phyloP scores from a whole-genome alignment of 1,284 basidiomycete species.

The Puccinia horiana region DNA sequence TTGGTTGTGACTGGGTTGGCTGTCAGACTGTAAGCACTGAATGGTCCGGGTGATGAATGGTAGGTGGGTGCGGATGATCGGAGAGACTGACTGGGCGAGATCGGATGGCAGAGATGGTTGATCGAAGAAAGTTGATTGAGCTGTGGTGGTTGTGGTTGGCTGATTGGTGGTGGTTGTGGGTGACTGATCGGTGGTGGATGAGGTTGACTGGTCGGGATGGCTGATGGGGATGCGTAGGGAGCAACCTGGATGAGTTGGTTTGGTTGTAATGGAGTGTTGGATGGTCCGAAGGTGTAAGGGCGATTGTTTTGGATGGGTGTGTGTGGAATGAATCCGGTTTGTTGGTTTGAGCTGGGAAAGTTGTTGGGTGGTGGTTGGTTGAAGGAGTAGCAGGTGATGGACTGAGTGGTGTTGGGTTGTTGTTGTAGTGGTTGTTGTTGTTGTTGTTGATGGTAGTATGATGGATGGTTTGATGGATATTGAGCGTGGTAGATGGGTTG shows the following conservation, averaged over 20 bases:
- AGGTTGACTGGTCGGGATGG: neutral
- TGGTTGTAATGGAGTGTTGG: constrained; percentile 26
- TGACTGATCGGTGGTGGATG: neutral
- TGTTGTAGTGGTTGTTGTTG: constrained; percentile 5
- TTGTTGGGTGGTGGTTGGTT: constrained; percentile 44
- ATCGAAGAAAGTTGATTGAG: constrained; percentile 5
- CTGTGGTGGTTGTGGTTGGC: constrained; percentile 50
- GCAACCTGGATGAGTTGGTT: neutral
- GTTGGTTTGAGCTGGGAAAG: constrained; percentile 21
- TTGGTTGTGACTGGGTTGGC: constrained; percentile 25
- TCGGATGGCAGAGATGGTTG: constrained; percentile 31
- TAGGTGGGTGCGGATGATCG: constrained; percentile 25
- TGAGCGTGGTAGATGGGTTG: neutral
- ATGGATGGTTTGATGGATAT: constrained; percentile 16
- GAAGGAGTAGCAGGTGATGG: neutral
- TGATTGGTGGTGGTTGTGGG: constrained; percentile 8
- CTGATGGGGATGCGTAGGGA: neutral
- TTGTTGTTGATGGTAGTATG: neutral
- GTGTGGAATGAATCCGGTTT: constrained; percentile 49
- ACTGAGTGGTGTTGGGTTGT: neutral
- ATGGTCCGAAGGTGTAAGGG: neutral
- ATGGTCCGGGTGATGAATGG: constrained; percentile 9
- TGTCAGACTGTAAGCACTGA: constrained; percentile 13
- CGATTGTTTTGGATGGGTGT: constrained; percentile 13
- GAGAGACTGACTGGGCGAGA: neutral